Percentiles rank a stretch among this genome's conserved stretches.
phyloP scores from a whole-genome alignment of 1,284 basidiomycete genomes.

The Leucoagaricus sp. region DNA sequence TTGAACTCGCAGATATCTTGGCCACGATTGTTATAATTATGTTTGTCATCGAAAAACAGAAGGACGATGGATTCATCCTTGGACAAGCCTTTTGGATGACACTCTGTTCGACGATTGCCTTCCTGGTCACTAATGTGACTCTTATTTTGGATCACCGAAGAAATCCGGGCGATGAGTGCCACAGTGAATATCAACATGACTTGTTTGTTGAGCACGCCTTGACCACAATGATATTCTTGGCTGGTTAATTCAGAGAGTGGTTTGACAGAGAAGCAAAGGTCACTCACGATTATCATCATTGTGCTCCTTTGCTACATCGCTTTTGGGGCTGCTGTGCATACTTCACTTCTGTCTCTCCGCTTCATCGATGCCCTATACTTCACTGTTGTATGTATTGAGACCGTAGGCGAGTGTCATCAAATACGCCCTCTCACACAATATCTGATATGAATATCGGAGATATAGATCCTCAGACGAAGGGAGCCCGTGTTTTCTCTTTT shows the following conservation, averaged over 20 bases:
- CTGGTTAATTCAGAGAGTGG: slow-evolving; percentile 58
- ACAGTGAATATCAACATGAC: slow-evolving; percentile 48
- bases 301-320: slow-evolving; percentile 74
- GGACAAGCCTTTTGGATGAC: slow-evolving; percentile 82
- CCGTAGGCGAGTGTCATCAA: slow-evolving; percentile 48
- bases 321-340: slow-evolving; percentile 62
- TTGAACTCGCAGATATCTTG: slow-evolving; percentile 79
- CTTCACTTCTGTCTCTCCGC: slow-evolving; percentile 55
- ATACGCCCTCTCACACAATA: neutral
- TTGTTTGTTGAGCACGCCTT: neutral
- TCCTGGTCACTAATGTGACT: slow-evolving; percentile 68
- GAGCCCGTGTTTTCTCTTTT: slow-evolving; percentile 57
- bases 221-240: too few relatives aligned
- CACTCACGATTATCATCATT: slow-evolving; percentile 78
- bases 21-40: slow-evolving; percentile 62
- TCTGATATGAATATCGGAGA: slow-evolving; percentile 77
- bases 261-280: slow-evolving; percentile 77
- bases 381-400: slow-evolving; percentile 70
- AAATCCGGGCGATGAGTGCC: slow-evolving; percentile 66
- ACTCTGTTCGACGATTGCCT: slow-evolving; percentile 73
- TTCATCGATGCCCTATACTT: slow-evolving; percentile 77
- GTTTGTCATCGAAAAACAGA: slow-evolving; percentile 68
- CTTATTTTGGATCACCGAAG: slow-evolving; percentile 62
- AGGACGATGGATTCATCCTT: slow-evolving; percentile 72
- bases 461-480: slow-evolving; percentile 52